Percentiles rank a stretch among this genome's conserved stretches.
Evolutionary conservation across 1,284 basidiomycete genomes (phyloP).

Genomic region (Cutaneotrichosporon curvatum): DNA sequence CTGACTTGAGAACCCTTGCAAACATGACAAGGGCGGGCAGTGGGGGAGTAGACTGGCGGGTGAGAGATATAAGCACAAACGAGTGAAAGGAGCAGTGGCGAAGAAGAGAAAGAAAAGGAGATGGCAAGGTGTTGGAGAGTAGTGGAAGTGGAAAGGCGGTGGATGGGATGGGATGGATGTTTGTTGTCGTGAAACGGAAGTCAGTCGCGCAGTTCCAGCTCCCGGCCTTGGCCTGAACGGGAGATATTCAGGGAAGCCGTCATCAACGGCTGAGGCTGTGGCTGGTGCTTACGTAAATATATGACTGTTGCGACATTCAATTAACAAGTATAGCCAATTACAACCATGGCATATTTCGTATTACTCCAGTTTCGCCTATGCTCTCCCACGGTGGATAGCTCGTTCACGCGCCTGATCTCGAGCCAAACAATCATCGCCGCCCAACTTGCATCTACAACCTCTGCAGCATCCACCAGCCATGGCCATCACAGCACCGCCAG

Average conservation of each 20-base stretch:
- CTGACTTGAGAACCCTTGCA: slow-evolving; percentile 10
- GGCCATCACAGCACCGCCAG: background rate
- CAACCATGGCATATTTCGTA: no score
- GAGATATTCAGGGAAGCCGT: background rate
- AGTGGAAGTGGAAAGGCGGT: slow-evolving; percentile 1
- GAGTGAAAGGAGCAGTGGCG: no score
- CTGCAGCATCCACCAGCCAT: no score
- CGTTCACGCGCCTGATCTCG: background rate
- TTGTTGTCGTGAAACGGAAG: slow-evolving; percentile 8
- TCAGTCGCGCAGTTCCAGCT: slow-evolving; percentile 1
- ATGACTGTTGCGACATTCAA: no score
- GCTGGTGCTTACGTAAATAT: background rate
- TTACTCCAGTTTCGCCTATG: no score
- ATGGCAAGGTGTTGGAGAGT: background rate
- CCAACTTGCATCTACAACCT: no score
- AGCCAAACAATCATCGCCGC: slow-evolving; percentile 13
- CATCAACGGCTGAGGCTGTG: no score
- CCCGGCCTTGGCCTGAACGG: background rate
- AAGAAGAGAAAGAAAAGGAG: no score
- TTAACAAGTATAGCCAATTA: no score
- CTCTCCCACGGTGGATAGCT: background rate
- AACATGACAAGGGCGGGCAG: slow-evolving; percentile 7
- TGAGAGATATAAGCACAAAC: no score
- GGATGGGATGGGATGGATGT: slow-evolving; percentile 5
- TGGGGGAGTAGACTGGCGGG: no score